phyloP scores from a whole-genome alignment of 2,329 filamentous ascomycete species.

The Cryphonectria parasitica region DNA sequence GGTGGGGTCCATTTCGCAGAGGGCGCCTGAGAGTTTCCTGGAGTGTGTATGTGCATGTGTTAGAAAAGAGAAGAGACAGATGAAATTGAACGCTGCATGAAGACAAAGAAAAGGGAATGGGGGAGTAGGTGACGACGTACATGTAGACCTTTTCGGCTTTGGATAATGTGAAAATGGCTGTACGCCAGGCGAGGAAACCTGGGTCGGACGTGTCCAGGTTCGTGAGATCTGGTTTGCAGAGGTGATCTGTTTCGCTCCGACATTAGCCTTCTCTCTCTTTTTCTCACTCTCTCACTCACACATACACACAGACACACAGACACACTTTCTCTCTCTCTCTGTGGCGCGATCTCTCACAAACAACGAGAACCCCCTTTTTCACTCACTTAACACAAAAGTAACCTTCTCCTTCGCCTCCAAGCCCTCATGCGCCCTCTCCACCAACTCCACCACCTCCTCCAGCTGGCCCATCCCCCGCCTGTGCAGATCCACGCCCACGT shows the following conservation, averaged over 20 bases:
- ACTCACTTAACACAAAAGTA: constrained; percentile 71
- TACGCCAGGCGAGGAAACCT: constrained; percentile 70
- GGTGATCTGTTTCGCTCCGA: constrained; percentile 68
- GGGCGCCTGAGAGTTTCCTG: constrained; percentile 57
- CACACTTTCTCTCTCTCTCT: neutral
- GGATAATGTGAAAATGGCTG: constrained; percentile 69
- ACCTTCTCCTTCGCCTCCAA: constrained; percentile 64
- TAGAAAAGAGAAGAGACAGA: neutral
- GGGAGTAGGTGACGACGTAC: constrained; percentile 62
- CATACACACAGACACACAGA: neutral
- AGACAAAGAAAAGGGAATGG: too few relatives aligned
- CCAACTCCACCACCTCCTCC: constrained; percentile 72
- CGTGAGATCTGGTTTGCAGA: constrained; percentile 83
- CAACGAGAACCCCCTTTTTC: neutral
- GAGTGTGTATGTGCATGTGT: neutral
- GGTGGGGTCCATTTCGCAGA: constrained; percentile 73
- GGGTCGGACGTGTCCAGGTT: constrained; percentile 62
- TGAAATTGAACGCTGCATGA: too few relatives aligned
- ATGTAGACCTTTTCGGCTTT: constrained; percentile 73
- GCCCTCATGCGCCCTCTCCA: constrained; percentile 66
- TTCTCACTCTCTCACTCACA: too few relatives aligned
- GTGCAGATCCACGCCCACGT: constrained; percentile 82
- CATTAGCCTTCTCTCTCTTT: neutral
- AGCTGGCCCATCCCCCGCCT: constrained; percentile 75
- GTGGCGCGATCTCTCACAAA: too few relatives aligned